phyloP scores from a whole-genome alignment of 1,284 basidiomycete genomes.

The Ganoderma boninense region DNA sequence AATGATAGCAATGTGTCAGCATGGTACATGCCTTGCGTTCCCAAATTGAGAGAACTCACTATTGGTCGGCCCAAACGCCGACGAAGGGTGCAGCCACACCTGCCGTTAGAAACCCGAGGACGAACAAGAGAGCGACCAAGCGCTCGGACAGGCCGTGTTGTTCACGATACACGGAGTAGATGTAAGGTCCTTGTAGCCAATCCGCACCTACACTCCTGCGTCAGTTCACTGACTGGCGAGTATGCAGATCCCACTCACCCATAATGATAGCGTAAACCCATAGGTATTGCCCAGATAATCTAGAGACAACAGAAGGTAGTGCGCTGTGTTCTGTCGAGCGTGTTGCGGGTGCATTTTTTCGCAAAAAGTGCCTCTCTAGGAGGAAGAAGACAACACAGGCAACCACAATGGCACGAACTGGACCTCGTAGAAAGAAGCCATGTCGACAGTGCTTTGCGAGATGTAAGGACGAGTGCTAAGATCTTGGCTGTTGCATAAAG shows the following conservation, averaged over 20 bases:
- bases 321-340: conserved; percentile 36
- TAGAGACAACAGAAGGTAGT: conserved; percentile 40
- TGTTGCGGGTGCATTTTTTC: conserved; percentile 22
- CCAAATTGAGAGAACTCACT: conserved; percentile 54
- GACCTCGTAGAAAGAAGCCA: conserved; percentile 56
- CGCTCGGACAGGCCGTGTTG: conserved; percentile 72
- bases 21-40: not conserved
- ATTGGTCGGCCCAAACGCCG: conserved; percentile 79
- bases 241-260: conserved; percentile 52
- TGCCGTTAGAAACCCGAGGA: conserved; percentile 76
- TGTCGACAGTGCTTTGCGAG: not conserved
- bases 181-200: conserved; percentile 82
- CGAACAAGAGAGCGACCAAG: conserved; percentile 72
- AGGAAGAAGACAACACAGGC: conserved; percentile 56
- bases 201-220: conserved; percentile 61
- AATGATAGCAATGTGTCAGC: not conserved
- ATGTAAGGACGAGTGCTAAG: not conserved
- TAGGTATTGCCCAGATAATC: conserved; percentile 65
- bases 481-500: not conserved
- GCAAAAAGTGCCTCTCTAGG: conserved; percentile 54
- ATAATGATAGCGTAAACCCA: conserved; percentile 76
- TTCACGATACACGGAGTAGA: conserved; percentile 76
- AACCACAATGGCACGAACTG: conserved; percentile 55
- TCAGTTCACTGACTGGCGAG: conserved; percentile 1
- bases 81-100: conserved; percentile 73